Conservation (phyloP, 2,329 filamentous ascomycete genomes). For the Botrytis porri region DNA sequence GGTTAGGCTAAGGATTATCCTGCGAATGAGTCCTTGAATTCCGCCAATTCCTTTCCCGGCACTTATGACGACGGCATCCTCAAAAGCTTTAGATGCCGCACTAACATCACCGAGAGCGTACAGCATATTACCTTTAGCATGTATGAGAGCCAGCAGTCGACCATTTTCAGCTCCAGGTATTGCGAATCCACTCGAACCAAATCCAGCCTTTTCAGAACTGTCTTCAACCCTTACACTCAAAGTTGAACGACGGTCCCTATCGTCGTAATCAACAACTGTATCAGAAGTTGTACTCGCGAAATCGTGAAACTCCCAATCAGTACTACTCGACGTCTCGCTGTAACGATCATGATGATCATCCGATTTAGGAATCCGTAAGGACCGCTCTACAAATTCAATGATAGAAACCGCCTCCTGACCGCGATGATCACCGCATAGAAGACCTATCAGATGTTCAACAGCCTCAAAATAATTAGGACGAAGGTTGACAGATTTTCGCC, state of each 20-base stretch:
- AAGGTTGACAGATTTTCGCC: constrained; percentile 78
- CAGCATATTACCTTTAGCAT: constrained; percentile 98
- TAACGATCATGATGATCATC: constrained; percentile 51
- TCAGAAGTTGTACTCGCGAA: constrained; percentile 33
- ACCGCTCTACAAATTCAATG: constrained; percentile 79
- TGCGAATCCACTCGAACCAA: constrained; percentile 78
- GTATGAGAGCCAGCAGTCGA: constrained; percentile 85
- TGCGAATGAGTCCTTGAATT: constrained; percentile 74
- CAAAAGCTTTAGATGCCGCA: constrained; percentile 82
- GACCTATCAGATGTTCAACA: constrained; percentile 86
- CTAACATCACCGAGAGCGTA: constrained; percentile 83
- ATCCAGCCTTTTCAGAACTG: constrained; percentile 43
- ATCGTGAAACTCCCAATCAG: constrained; percentile 34
- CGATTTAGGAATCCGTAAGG: constrained; percentile 54
- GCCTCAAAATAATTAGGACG: constrained; percentile 91
- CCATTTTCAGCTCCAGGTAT: constrained; percentile 87
- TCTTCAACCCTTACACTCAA: constrained; percentile 23
- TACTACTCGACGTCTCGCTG: constrained; percentile 59
- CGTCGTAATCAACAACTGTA: constrained; percentile 35
- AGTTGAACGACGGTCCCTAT: constrained; percentile 27
- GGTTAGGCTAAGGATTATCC: constrained; percentile 69
- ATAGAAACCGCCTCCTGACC: constrained; percentile 82
- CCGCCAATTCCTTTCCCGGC: constrained; percentile 67
- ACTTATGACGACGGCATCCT: constrained; percentile 90
- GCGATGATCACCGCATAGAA: constrained; percentile 78